These are phyloP conservation scores for Jatropha multifida DNA, from an alignment of 441 rosid species.

Conservation along the genomic window DNA sequence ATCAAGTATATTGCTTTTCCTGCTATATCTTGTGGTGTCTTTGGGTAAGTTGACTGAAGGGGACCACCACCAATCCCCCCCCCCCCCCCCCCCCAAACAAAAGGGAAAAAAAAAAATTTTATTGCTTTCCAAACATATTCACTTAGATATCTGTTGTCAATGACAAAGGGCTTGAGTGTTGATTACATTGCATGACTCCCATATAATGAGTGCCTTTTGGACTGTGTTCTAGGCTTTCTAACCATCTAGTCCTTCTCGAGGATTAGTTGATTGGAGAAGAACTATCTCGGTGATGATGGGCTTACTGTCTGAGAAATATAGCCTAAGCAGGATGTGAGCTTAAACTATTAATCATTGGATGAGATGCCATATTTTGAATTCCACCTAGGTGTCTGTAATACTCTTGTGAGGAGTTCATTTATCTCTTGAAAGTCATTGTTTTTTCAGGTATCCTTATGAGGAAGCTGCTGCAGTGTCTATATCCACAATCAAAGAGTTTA, in stretches of 20 bases:
- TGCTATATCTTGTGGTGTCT: constrained; percentile 84
- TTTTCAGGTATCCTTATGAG: constrained; percentile 69
- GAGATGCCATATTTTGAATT: background rate
- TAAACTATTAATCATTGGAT: background rate
- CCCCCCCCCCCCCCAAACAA: background rate
- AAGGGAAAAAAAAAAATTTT: no score
- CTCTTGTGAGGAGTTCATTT: no score
- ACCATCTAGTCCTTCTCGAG: background rate
- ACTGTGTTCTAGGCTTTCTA: background rate
- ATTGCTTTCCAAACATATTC: background rate
- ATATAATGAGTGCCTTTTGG: background rate
- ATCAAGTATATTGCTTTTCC: constrained; percentile 80
- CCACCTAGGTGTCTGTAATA: no score
- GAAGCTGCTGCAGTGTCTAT: constrained; percentile 77
- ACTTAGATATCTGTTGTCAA: background rate
- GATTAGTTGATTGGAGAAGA: constrained; percentile 11
- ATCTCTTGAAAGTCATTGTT: constrained; percentile 39
- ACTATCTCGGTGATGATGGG: background rate
- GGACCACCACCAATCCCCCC: background rate
- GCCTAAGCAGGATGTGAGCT: background rate
- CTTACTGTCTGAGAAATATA: background rate
- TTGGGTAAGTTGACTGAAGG: constrained; percentile 39
- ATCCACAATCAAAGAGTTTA: constrained; percentile 54
- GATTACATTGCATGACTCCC: background rate
- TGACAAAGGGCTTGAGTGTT: background rate